A percentile compares a stretch with the other conserved stretches of the same genome.
phyloP scores from a whole-genome alignment of 805 yeast species.

The fission yeast (Schizosaccharomyces pombe) region DNA sequence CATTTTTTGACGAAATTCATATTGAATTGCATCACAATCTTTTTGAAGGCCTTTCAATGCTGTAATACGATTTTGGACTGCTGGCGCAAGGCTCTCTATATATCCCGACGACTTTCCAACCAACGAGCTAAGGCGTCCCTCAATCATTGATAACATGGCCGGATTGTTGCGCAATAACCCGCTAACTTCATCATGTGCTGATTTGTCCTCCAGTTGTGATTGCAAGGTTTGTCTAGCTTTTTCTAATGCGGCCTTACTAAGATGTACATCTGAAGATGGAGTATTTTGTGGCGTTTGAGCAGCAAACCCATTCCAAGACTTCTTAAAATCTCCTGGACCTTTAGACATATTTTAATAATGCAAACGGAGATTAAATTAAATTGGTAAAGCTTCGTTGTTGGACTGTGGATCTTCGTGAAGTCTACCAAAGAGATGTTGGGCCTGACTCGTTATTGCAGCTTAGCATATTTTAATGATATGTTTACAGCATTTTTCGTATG shows the following conservation, averaged over 20 bases:
- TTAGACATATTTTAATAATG: no score
- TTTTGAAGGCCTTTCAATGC: conserved; percentile 67
- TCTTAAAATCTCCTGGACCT: neutral
- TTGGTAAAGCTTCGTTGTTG: no score
- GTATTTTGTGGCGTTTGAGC: neutral
- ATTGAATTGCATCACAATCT: conserved; percentile 61
- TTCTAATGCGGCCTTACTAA: neutral
- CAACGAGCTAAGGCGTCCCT: conserved; percentile 63
- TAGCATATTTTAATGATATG: no score
- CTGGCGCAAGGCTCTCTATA: conserved; percentile 47
- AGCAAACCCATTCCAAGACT: neutral
- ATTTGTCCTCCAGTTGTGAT: neutral
- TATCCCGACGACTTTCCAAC: conserved; percentile 79
- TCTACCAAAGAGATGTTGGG: no score
- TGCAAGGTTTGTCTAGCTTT: neutral
- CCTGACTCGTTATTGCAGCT: no score
- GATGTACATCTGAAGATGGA: neutral
- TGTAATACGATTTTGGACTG: conserved; percentile 49
- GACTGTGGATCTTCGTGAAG: no score
- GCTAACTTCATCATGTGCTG: neutral
- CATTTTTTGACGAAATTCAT: conserved; percentile 74
- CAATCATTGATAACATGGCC: conserved; percentile 61
- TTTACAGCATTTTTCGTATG: no score
- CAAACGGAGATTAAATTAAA: no score
- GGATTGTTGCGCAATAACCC: conserved; percentile 25